Evolutionary conservation across 192 early-diverging fungal genomes (phyloP), one percentile per base, ranked within the genome.

Genomic region (Chytriomyces sp.): DNA sequence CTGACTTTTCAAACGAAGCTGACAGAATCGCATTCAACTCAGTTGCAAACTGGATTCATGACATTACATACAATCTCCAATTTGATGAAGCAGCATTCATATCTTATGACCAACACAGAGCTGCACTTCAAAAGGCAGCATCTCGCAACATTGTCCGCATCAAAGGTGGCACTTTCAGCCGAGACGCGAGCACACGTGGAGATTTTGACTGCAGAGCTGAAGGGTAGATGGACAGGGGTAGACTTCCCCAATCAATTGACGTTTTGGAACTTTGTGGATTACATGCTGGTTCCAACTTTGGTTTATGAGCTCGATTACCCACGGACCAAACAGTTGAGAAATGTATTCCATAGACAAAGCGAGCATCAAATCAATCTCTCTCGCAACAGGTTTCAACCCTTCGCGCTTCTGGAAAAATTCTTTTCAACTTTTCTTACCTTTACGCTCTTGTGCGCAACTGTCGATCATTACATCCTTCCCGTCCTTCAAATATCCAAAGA

Each of bases 61-160:
- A 85, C 88, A 1, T 82, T 97, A 38, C 96, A 98, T 75, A 84
- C 89, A 0, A 92, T 94, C 52, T 88, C 93, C 12, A 96, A 95
- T 89, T 84, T 96, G 77, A 95, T 98, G 94, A 98, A 98, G 74
- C 88, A 94, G 75, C 93, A 95, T 73, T 96, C 95, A 22, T 98
- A 98, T 72, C 88, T 91, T 28, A 82, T 89, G 44, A 88, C 88
- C 60, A 96, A 95, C 78, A 88, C 87, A 32, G 89, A 91, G 8
- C 77, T 94, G 8, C 49, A 65, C 34, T 74, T 70, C 40, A 82
- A 81, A 58, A 5, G 39, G 5, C 4, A 61, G 25, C 14, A 56
- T 12, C 57, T 58, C 64, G 30, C 10, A 60, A 17, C 36, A 32
- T 66, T 73, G 28, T 6, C 7, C 7, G 52, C 52, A 2, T 54